Base-by-base conservation (phyloP, 495 filamentous ascomycete species). In the Aspergillus coremiiformis region DNA sequence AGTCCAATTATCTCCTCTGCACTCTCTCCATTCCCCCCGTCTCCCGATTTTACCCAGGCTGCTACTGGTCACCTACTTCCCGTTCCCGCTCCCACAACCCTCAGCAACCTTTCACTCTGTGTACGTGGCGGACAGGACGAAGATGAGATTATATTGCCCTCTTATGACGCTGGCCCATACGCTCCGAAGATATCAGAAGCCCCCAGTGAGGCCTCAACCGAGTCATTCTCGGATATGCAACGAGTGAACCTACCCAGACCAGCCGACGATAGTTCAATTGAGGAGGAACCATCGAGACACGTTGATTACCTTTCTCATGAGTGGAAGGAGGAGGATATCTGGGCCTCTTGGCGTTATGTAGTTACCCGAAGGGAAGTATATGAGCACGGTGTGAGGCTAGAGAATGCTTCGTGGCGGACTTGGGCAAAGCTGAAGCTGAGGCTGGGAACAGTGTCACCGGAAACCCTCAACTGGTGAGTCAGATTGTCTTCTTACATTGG, bases 371-470 rank as follows among this genome's bases (percentile, higher is more conserved):
- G 83, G 62, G 82, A 80, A 23, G 77, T 86, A 39, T 95, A 94
- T 58, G 85, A 76, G 55, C 90, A 98, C 62, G 77, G 86, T 22
- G 81, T 84, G 9, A 76, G 93, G 47, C 66, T 98, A 45, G 93
- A 98, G 66, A 98, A 98, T 71, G 93, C 93, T 4, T 96, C 92
- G 4, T 98, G 93, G 93, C 78, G 93, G 61, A 93, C 90, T n/a
- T 98, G 93, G 93, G 82, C 88, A 62, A 96, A 97, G 65, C 72
- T 84, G 17, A 95, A 94, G 63, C 82, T 91, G 62, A 80, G 85
- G 21, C 67, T 96, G 49, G 83, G 82, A 63, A 97, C 93, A 0
- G 82, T 96, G 4, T 90, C 90, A 6, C 87, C 91, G 6, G 88
- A 95, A 64, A 85, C 84, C 2, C 68, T 96, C 43, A 95, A 96